A percentile compares a stretch with the other conserved stretches of the same genome.
phyloP scores from a whole-genome alignment of 768 basidiomycete species.

The Podaxis sp. region DNA sequence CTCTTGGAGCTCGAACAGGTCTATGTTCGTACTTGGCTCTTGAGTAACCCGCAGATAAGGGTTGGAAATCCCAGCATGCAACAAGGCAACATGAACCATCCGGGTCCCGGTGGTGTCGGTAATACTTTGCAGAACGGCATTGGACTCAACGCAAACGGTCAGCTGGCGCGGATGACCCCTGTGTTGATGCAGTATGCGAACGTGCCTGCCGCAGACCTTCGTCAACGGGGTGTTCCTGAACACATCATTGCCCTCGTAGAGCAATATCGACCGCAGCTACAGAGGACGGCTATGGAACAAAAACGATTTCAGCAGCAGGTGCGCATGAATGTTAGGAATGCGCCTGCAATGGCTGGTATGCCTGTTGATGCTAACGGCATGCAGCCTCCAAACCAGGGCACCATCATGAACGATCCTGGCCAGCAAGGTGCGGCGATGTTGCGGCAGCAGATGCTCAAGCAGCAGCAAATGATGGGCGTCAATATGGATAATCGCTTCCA shows the following conservation, averaged over 20 bases:
- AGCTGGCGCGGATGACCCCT: background rate
- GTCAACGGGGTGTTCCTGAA: slow-evolving; percentile 46
- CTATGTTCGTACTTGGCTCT: slow-evolving; percentile 44
- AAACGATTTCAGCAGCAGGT: slow-evolving; percentile 32
- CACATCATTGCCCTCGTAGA: slow-evolving; percentile 58
- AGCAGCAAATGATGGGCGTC: slow-evolving; percentile 9
- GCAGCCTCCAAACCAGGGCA: slow-evolving; percentile 10
- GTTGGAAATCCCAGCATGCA: background rate
- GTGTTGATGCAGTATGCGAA: slow-evolving; percentile 41
- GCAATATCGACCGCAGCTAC: slow-evolving; percentile 44
- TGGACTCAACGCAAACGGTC: background rate
- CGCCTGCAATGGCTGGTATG: slow-evolving; percentile 13
- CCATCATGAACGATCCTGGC: slow-evolving; percentile 9
- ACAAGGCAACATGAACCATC: background rate
- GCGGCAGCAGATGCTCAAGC: slow-evolving; percentile 15
- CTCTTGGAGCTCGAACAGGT: slow-evolving; percentile 55
- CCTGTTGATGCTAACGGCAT: slow-evolving; percentile 15
- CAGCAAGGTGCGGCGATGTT: slow-evolving; percentile 1
- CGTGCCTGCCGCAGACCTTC: slow-evolving; percentile 48
- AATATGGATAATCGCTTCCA: background rate
- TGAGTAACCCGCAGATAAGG: slow-evolving; percentile 16
- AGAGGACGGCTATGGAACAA: slow-evolving; percentile 38
- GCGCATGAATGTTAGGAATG: slow-evolving; percentile 18
- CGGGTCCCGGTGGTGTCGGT: background rate
- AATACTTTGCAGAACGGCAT: background rate